Base-by-base conservation (phyloP, 768 basidiomycete species). In the Lactarius hatsudake region DNA sequence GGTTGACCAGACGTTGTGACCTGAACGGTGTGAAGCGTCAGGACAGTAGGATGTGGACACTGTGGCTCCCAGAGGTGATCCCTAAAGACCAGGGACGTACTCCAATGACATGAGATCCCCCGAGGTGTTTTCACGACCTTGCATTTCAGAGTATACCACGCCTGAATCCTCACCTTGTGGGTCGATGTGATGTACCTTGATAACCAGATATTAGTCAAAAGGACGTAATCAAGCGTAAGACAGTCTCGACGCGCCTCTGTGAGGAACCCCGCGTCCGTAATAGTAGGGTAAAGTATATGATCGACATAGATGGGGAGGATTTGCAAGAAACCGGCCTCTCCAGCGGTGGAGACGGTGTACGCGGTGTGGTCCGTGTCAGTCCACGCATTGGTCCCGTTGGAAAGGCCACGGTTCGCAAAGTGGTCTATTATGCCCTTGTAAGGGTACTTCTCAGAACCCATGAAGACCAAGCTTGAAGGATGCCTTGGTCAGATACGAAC, bases 91-190 rank as follows among this genome's bases (percentile, higher is more conserved):
- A 28, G 13, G 34, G 43, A 81, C 86, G 53, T 69, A 94, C 94
- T 86, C 80, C 32, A 95, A 83, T 43, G 89, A 87, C 91, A 97
- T 95, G 54, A 98, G 80, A 78, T 98, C 96, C 12, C 86, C 87
- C 2, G 93, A 86, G 0, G 92, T 94, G 74, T 98, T 98, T 79
- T 98, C 90, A 57, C 96, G 84, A 1, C 94, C 95, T 78, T 96
- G 93, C 95, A 97, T 97, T 79, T 95, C 92, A 73, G 90, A 91
- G 77, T 97, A 98, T 12, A 98, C 96, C 1, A 99, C 97, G 43
- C 97, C 97, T 18, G 93, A 91, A 73, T 98, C 87, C 72, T 96
- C 86, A 9, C 94, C 96, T 73, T 92, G 87, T 2, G 84, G 84
- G 76, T 98, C 91, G 70, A 98, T 87, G 76, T 98, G 94, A 76